Percentiles rank a stretch among this genome's conserved stretches.
Evolutionary conservation across 1,284 basidiomycete species (phyloP).

Genomic region (Pseudomicrostroma phylloplanum): DNA sequence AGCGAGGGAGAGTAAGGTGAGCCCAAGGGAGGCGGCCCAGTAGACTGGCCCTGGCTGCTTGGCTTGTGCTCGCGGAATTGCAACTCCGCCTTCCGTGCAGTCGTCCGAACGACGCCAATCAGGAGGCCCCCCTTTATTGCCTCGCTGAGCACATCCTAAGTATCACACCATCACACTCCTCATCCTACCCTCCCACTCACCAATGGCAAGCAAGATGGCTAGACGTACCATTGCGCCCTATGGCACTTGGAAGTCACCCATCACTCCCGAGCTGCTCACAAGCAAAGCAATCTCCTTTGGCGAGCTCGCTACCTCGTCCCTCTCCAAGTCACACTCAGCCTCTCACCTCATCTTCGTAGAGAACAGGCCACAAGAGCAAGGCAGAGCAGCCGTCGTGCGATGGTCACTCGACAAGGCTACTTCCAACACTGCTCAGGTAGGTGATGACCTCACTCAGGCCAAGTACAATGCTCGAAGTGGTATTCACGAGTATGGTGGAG

Average conservation of each 20-base stretch:
- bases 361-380: conserved; percentile 60
- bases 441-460: conserved; percentile 18
- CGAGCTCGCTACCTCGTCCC: conserved; percentile 12
- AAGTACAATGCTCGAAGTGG: conserved; percentile 30
- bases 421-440: background rate
- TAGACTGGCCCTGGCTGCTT: no score
- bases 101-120: no score
- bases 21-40: no score
- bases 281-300: conserved; percentile 51
- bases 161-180: no score
- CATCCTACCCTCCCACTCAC: no score
- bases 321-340: background rate
- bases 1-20: no score
- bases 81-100: no score
- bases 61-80: no score
- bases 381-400: conserved; percentile 59
- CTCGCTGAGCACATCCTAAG: no score
- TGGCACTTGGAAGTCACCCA: conserved; percentile 56
- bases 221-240: conserved; percentile 28
- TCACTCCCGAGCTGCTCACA: conserved; percentile 58
- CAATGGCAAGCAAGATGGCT: no score
- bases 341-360: conserved; percentile 61
- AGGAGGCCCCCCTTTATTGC: no score
- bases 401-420: background rate
- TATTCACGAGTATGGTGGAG: conserved; percentile 45